A percentile compares a stretch with the other conserved stretches of the same genome.
Conservation (phyloP, 352 stramenopile species). For the Discostella stelligera region DNA sequence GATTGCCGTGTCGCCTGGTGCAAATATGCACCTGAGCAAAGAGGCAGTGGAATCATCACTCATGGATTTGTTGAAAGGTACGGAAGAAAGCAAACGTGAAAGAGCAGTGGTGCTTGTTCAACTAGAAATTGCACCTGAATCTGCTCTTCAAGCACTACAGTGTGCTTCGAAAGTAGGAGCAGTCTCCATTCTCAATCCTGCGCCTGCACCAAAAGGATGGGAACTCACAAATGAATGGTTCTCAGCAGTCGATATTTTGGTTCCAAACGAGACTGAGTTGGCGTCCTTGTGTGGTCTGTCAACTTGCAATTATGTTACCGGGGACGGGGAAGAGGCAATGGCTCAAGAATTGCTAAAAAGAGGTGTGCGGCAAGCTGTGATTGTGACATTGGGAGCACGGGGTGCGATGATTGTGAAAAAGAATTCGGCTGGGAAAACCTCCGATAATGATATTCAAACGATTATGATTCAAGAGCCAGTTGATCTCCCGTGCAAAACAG, state of each 20-base stretch:
- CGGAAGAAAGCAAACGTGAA: constrained; percentile 18
- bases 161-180: constrained; percentile 57
- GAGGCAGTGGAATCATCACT: constrained; percentile 55
- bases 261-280: constrained; percentile 82
- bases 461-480: constrained; percentile 54
- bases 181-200: constrained; percentile 80
- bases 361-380: constrained; percentile 65
- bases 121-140: constrained; percentile 72
- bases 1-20: constrained; percentile 79
- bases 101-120: constrained; percentile 73
- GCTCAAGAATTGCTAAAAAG: constrained; percentile 57
- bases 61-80: constrained; percentile 14
- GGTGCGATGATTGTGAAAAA: constrained; percentile 77
- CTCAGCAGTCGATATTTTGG: constrained; percentile 72
- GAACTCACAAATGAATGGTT: constrained; percentile 69
- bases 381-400: constrained; percentile 77
- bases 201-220: constrained; percentile 68
- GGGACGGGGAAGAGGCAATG: constrained; percentile 57
- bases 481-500: constrained; percentile 53
- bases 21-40: constrained; percentile 67
- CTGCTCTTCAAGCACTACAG: constrained; percentile 67
- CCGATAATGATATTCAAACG: constrained; percentile 26
- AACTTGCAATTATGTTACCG: constrained; percentile 28
- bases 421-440: not conserved
- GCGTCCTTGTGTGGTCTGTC: constrained; percentile 42